Evolutionary conservation across 352 stramenopile species (phyloP), one percentile per base, ranked within the genome.

Genomic region (Pythium brachiatum): DNA sequence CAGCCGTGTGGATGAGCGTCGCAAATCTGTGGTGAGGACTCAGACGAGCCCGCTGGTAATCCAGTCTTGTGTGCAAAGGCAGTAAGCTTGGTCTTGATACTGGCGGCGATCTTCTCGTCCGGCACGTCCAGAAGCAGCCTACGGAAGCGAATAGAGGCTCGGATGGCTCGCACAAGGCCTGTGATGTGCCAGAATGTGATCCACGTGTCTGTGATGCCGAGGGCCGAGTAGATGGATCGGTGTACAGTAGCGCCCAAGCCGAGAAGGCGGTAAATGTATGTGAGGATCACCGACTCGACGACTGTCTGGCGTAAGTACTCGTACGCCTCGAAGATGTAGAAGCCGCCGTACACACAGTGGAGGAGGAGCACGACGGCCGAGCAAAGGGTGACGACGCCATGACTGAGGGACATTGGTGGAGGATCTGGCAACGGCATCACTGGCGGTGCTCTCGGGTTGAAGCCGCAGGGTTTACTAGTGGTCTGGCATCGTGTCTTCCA

Each of bases 71-170:
- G n/a, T 27, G 41, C 41, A 1, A 39, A 18, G 7, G 5, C 8
- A 0, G 20, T 56, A 12, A 48, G 8, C 36, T 52, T 65, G 13
- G 58, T 47, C 26, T 54, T 53, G 36, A 57, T 41, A 18, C 15
- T 47, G 18, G 53, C 32, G 2, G 50, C 9, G 16, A 58, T 53
- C 27, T 43, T 43, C 8, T 58, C 58, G 0, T 65, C 48, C 0
- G 48, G 58, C 2, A 58, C 47, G 15, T 65, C 58, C 12, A 65
- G 29, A 20, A 65, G 47, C n/a, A 59, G 15, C 12, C 58, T 20
- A 8, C 38, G 47, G 36, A 54, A 59, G 3, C 48, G 50, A 11
- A 65, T 13, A 3, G 48, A 59, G 1, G 48, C 58, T 2, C 47
- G 48, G 9, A 62, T 7, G n/a, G 43, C 56, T 13, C 56, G 43